Evolutionary conservation across 1,139 yeast genomes (phyloP).

Genomic region (Arxiozyma bovina): DNA sequence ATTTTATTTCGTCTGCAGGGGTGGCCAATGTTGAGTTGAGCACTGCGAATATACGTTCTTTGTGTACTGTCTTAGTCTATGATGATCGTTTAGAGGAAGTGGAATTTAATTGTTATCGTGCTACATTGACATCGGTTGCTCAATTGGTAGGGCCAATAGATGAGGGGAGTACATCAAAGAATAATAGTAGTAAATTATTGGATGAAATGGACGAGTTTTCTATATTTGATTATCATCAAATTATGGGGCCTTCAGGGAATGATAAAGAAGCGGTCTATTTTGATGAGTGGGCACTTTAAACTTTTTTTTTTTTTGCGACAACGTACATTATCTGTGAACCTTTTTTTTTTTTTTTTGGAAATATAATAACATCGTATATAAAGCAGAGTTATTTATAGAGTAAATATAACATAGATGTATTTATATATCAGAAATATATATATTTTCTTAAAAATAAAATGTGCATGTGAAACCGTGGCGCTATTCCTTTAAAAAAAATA

Average conservation of each 20-base stretch:
- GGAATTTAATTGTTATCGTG: constrained; percentile 46
- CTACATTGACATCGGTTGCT: constrained; percentile 44
- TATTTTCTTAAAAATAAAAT: too few relatives aligned
- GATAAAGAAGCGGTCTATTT: constrained; percentile 33
- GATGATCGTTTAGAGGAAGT: constrained; percentile 77
- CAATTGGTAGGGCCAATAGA: constrained; percentile 28
- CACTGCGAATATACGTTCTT: constrained; percentile 61
- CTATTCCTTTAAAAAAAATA: background rate
- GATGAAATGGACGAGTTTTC: constrained; percentile 30
- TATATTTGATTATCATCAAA: constrained; percentile 31
- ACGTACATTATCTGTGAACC: too few relatives aligned
- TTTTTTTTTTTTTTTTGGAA: too few relatives aligned
- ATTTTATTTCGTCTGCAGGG: constrained; percentile 64
- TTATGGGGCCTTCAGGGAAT: constrained; percentile 28
- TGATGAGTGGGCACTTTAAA: constrained; percentile 34
- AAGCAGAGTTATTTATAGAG: background rate
- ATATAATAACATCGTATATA: background rate
- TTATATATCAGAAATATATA: too few relatives aligned
- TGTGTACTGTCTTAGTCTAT: constrained; percentile 79
- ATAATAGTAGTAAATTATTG: background rate
- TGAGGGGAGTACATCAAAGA: background rate
- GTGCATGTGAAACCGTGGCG: background rate
- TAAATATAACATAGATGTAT: background rate
- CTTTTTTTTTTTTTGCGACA: background rate
- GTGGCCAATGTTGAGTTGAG: constrained; percentile 78